Base-by-base conservation (phyloP, 2,329 filamentous ascomycete species). In the Aureobasidium vineae region DNA sequence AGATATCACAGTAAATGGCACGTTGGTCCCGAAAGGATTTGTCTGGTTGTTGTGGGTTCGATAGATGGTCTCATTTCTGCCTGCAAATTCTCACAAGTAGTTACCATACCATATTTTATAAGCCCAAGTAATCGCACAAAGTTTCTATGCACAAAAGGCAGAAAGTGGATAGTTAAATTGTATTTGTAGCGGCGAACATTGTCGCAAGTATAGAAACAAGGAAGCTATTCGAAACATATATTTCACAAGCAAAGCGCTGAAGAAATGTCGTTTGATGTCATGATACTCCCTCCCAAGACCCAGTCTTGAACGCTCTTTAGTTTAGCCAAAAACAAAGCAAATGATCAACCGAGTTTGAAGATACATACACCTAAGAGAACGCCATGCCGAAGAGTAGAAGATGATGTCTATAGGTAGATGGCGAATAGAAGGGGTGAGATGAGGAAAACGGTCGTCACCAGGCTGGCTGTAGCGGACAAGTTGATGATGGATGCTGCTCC, bases 381-480 rank as follows among this genome's bases (percentile, higher is more conserved):
- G 28, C 57, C 57, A 26, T 28, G 41, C 26, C 26, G 13, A 21
- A 21, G 16, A 31, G 21, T 5, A 19, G 40, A 31, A 11, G 38
- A 28, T 13, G 23, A 38, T 11, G 41, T 21, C 26, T 63, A 63
- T 4, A 63, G 36, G 23, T 52, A 63, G 23, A 63, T 52, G 33
- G 59, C 59, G 7, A 63, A 41, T 0, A 63, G n/a, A 28, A 63
- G 45, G 5, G 59, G 59, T 7, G 45, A 52, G 11, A 63, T 40
- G 16, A 63, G 59, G 3, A 63, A 45, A 19, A 16, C 45, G 21
- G 33, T 33, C 5, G 45, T 63, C 28, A 52, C 13, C 3, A 63
- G 7, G 21, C 45, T 31, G 3, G 59, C n/a, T 21, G 33, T 52
- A 7, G 45, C 15, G 26, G 45, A 50, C 5, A 21, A 16, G 7